These are phyloP conservation scores for Bipolaris gigantea DNA, from an alignment of 2,329 filamentous ascomycete genomes.

Conservation along the genomic window DNA sequence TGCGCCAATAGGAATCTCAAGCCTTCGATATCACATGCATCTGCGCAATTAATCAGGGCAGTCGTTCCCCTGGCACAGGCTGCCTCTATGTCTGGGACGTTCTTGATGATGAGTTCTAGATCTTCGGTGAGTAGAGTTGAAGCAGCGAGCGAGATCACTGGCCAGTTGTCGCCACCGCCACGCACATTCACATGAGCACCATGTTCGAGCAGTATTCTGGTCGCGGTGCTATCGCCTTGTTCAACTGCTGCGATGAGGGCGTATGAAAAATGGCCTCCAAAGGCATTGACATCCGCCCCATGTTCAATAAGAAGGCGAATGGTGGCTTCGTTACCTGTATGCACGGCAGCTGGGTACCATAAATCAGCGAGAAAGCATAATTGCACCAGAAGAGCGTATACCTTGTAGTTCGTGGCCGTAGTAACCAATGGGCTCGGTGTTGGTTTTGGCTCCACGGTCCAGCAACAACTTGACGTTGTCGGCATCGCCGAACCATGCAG, in stretches of 20 bases:
- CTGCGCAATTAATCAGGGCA: constrained; percentile 25
- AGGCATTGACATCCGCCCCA: constrained; percentile 23
- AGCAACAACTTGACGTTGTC: constrained; percentile 28
- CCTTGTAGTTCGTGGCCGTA: constrained; percentile 28
- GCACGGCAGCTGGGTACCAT: constrained; percentile 10
- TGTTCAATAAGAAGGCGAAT: constrained; percentile 23
- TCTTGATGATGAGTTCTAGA: constrained; percentile 21
- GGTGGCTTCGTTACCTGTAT: constrained; percentile 19
- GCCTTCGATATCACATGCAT: constrained; percentile 17
- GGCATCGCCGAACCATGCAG: constrained; percentile 17
- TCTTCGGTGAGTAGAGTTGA: constrained; percentile 17
- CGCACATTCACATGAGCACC: constrained; percentile 25
- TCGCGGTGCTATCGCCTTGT: constrained; percentile 14
- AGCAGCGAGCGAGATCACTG: constrained; percentile 21
- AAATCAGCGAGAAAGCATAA: neutral
- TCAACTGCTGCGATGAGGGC: constrained; percentile 23
- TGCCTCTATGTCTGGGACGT: constrained; percentile 25
- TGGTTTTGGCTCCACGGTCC: constrained; percentile 25
- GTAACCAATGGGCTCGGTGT: constrained; percentile 20
- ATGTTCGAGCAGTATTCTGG: constrained; percentile 22
- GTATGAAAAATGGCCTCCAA: constrained; percentile 21
- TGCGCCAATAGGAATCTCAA: constrained; percentile 18
- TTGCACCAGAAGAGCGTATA: neutral
- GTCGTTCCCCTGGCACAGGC: constrained; percentile 23
- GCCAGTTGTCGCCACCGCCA: constrained; percentile 24